Evolutionary conservation across 169 alveolate genomes (phyloP), one percentile per base, ranked within the genome.

Genomic region (Babesia gibsoni): DNA sequence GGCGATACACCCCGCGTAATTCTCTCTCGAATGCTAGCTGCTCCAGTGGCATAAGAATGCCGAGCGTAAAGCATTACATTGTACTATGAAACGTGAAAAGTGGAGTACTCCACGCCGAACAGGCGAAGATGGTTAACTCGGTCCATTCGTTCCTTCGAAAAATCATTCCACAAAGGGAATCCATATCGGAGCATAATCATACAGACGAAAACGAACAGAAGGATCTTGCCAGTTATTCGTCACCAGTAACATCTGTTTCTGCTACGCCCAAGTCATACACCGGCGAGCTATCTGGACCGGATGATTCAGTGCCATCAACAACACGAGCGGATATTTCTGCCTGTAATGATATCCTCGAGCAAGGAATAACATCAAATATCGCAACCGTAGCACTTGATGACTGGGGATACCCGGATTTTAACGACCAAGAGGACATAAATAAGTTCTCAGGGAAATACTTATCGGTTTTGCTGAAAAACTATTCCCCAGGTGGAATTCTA

Each of bases 311-410:
- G n/a, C n/a, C n/a, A n/a, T n/a, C n/a, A n/a, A n/a, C n/a, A n/a
- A n/a, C n/a, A n/a, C n/a, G n/a, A n/a, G n/a, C n/a, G n/a, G n/a
- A n/a, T n/a, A n/a, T n/a, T n/a, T n/a, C n/a, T n/a, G n/a, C n/a
- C n/a, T n/a, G n/a, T n/a, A n/a, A 48, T n/a, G 58, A 65, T 30
- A 32, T 39, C n/a, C 10, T 56, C 7, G 61, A 35, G n/a, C 64
- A 29, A 37, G 84, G 52, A 12, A 42, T 74, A n/a, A 74, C 84
- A 7, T 58, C 77, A 25, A 74, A 74, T 37, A 74, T 74, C 66
- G 70, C 84, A 64, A 74, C 84, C 8, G 57, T 74, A 0, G 84
- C 84, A 4, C 57, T 59, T 9, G 49, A 57, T 23, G 84, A 74
- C 33, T 74, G 84, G 84, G 84, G 84, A 9, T 68, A 52, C 14